Evolutionary conservation across 495 filamentous ascomycete genomes (phyloP), one percentile per base, ranked within the genome.

Genomic region (Darksidea phi): DNA sequence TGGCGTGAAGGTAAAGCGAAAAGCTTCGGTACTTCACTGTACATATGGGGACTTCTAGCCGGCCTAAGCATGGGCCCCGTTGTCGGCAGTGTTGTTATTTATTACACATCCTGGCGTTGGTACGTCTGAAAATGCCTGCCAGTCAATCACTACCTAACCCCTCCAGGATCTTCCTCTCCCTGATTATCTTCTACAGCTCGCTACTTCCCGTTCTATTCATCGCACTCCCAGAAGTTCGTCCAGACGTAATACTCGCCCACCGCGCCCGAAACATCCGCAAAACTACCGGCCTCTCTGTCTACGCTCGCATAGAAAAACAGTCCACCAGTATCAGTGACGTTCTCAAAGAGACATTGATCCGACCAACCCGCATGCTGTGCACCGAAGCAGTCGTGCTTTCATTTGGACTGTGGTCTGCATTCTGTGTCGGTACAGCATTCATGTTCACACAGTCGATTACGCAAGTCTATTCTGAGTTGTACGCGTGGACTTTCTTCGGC

Each of bases 331-430:
- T 57, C 48, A 28, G 41, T 21, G 66, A 64, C 15, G 73, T 63
- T 17, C 48, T 62, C 1, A 51, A 37, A 23, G 54, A 57, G 34
- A 61, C 71, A 48, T 67, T 76, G 10, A 55, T 67, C 18, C 73
- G 79, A 0, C 80, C 81, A 8, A 21, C 77, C 5, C 53, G 74
- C 24, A 66, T 85, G 46, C 75, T 84, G 18, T 73, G 70, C 59
- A 84, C 80, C 18, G 82, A 84, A 64, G 73, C 73, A 0, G 82
- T 85, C 7, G 76, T 84, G 3, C 78, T 82, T 34, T 70, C 76
- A 42, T 76, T 73, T 48, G 76, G 76, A 2, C 59, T 83, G 18
- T 80, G 77, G 77, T 75, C 78, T 10, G 78, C 80, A 12, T 80
- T 84, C 52, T 76, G 70, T 36, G 73, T 78, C 25, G 82, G 81